These are phyloP conservation scores for Lycium ferocissimum DNA, from an alignment of 257 asterid genomes.

Conservation along the genomic window DNA sequence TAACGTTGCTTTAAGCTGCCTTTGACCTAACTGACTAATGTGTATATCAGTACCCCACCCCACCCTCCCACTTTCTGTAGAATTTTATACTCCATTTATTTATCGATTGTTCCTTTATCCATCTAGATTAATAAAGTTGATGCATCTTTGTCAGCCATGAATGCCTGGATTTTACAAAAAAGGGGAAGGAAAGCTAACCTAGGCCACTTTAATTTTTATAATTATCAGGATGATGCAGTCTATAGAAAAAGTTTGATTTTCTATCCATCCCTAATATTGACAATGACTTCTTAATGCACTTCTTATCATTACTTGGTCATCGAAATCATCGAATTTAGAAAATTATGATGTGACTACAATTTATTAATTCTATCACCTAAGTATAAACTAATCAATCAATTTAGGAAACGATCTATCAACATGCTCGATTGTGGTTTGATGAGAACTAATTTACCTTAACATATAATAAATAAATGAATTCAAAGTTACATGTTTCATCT, in stretches of 20 bases:
- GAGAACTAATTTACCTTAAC: too few relatives aligned
- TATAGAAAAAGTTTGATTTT: background rate
- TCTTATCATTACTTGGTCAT: background rate
- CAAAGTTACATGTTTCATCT: too few relatives aligned
- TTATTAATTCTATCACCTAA: background rate
- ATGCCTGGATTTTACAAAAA: slow-evolving; percentile 9
- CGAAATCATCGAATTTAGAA: background rate
- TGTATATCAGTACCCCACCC: too few relatives aligned
- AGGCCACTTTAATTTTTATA: background rate
- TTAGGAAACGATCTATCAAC: too few relatives aligned
- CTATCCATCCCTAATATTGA: background rate
- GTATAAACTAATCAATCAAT: background rate
- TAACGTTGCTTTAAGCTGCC: background rate
- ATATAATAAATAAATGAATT: too few relatives aligned
- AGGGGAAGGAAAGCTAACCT: background rate
- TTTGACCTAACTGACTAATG: background rate
- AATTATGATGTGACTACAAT: background rate
- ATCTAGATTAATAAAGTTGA: slow-evolving; percentile 12
- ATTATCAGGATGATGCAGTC: background rate
- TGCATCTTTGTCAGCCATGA: background rate
- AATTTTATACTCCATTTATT: background rate
- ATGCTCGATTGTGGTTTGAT: too few relatives aligned
- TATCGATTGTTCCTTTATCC: background rate
- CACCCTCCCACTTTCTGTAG: background rate
- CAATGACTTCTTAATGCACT: background rate